Evolutionary conservation across 2,329 filamentous ascomycete species (phyloP).

Genomic region (Paraconiothyrium brasiliense): DNA sequence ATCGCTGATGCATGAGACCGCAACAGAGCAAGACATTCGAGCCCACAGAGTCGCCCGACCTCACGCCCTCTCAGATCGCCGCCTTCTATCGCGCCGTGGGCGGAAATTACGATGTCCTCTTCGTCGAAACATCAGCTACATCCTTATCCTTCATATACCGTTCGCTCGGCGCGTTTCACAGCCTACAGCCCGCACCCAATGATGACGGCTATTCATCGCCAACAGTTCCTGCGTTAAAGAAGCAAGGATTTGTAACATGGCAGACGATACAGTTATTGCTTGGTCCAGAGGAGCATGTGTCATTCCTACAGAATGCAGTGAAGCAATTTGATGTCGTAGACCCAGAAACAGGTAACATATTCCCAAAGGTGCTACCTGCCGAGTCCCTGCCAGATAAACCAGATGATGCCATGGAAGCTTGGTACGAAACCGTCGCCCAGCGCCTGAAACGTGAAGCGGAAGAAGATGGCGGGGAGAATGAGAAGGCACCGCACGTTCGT

Average conservation of each 20-base stretch:
- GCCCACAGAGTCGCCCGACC: slow-evolving; percentile 55
- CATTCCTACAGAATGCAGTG: slow-evolving; percentile 83
- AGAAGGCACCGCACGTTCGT: slow-evolving; percentile 27
- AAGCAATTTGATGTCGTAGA: slow-evolving; percentile 79
- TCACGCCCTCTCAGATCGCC: slow-evolving; percentile 60
- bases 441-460: slow-evolving; percentile 72
- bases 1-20: slow-evolving; percentile 23
- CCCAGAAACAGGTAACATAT: slow-evolving; percentile 67
- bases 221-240: slow-evolving; percentile 82
- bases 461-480: slow-evolving; percentile 34
- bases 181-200: slow-evolving; percentile 75
- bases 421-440: slow-evolving; percentile 82
- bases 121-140: slow-evolving; percentile 75
- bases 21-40: slow-evolving; percentile 54
- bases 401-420: slow-evolving; percentile 82
- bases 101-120: slow-evolving; percentile 68
- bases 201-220: slow-evolving; percentile 76
- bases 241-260: slow-evolving; percentile 89
- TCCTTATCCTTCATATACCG: slow-evolving; percentile 93
- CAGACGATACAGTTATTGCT: slow-evolving; percentile 90
- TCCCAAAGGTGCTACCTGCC: slow-evolving; percentile 71
- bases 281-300: slow-evolving; percentile 86
- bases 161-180: slow-evolving; percentile 88
- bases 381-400: slow-evolving; percentile 75
- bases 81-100: slow-evolving; percentile 60